These are phyloP conservation scores for Hebeloma cylindrosporum DNA, from an alignment of 768 basidiomycete species.

Conservation along the genomic window DNA sequence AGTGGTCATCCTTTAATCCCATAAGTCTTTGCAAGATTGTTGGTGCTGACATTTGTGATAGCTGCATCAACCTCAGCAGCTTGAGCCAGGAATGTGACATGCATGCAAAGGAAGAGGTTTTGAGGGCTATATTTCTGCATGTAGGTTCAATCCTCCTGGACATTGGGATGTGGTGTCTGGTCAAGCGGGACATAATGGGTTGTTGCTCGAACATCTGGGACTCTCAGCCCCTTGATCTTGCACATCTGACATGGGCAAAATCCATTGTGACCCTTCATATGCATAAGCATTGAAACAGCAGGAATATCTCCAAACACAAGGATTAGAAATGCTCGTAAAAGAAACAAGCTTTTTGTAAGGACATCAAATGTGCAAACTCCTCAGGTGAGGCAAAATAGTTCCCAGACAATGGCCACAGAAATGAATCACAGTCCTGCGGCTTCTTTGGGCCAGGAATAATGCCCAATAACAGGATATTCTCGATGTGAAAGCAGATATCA, in stretches of 20 bases:
- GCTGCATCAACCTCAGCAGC: slow-evolving; percentile 26
- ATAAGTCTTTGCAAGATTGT: slow-evolving; percentile 25
- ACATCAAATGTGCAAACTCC: slow-evolving; percentile 35
- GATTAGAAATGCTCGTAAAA: slow-evolving; percentile 21
- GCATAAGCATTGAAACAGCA: slow-evolving; percentile 22
- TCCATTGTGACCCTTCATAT: slow-evolving; percentile 45
- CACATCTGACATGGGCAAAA: slow-evolving; percentile 36
- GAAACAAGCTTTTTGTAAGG: slow-evolving; percentile 7
- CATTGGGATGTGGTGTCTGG: slow-evolving; percentile 20
- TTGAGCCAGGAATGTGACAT: slow-evolving; percentile 27
- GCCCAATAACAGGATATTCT: slow-evolving; percentile 38
- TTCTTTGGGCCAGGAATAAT: slow-evolving; percentile 48
- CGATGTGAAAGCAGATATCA: slow-evolving; percentile 32
- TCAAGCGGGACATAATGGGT: slow-evolving; percentile 32
- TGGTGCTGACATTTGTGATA: slow-evolving; percentile 14
- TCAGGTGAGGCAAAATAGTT: slow-evolving; percentile 32
- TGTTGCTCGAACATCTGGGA: slow-evolving; percentile 5
- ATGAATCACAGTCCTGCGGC: slow-evolving; percentile 43
- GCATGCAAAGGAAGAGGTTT: slow-evolving; percentile 35
- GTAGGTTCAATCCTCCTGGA: background rate
- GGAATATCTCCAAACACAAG: slow-evolving; percentile 23
- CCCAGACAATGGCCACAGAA: slow-evolving; percentile 41
- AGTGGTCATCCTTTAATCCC: slow-evolving; percentile 37
- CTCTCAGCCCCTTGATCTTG: slow-evolving; percentile 29
- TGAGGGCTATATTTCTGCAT: slow-evolving; percentile 23